These are phyloP conservation scores for Metschnikowia anglica DNA, from an alignment of 805 yeast species.

Conservation along the genomic window DNA sequence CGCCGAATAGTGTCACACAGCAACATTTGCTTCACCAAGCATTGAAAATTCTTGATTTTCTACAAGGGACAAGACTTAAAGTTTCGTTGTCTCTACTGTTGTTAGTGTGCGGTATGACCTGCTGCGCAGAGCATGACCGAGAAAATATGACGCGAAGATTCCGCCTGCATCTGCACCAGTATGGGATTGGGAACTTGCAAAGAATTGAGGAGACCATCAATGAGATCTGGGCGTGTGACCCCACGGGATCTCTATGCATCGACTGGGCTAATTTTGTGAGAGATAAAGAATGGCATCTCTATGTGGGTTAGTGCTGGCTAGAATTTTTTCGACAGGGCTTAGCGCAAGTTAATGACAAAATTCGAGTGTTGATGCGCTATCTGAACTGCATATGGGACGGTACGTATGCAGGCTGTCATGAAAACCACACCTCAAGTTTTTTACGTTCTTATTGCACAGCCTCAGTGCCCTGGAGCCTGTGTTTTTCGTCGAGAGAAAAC, in stretches of 20 bases:
- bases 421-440: no score
- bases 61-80: conserved; percentile 15
- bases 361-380: no score
- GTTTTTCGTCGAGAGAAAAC: no score
- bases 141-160: conserved; percentile 21
- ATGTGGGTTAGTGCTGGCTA: conserved; percentile 14
- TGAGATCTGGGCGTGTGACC: conserved; percentile 20
- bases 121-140: conserved; percentile 28
- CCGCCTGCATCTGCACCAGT: conserved; percentile 24
- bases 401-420: no score
- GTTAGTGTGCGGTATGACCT: conserved; percentile 34
- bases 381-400: no score
- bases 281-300: conserved; percentile 21
- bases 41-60: conserved; percentile 13
- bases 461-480: no score
- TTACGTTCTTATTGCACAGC: no score
- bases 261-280: conserved; percentile 22
- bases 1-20: conserved; percentile 14
- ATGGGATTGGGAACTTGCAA: conserved; percentile 21
- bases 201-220: conserved; percentile 20
- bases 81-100: conserved; percentile 21
- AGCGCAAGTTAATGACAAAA: no score
- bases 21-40: conserved; percentile 17
- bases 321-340: no score
- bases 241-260: conserved; percentile 16